Conservation (phyloP, 2,329 filamentous ascomycete genomes). For the Periconia digitata region DNA sequence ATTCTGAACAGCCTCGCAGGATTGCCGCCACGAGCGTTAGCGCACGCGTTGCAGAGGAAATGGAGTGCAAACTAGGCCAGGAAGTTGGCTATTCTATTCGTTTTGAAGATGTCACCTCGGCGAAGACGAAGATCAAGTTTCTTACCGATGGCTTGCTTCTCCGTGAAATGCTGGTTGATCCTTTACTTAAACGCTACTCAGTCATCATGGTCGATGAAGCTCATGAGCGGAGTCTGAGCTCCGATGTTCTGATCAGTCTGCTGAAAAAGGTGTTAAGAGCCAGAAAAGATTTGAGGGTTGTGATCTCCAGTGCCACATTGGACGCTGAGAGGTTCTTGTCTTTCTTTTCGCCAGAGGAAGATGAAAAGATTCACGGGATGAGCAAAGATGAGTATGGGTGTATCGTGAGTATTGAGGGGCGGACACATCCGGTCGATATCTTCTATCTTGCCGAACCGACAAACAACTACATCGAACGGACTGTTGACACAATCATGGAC, state of each 20-base stretch:
- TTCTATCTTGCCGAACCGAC: conserved; percentile 77
- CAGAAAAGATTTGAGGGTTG: conserved; percentile 78
- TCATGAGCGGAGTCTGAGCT: conserved; percentile 90
- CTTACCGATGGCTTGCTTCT: conserved; percentile 90
- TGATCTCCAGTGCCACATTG: conserved; percentile 90
- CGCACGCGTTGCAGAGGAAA: conserved; percentile 83
- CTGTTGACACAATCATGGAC: conserved; percentile 80
- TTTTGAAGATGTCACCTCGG: conserved; percentile 88
- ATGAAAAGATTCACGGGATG: conserved; percentile 38
- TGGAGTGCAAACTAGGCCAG: conserved; percentile 82
- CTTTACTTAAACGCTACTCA: conserved; percentile 84
- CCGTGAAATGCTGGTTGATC: conserved; percentile 89
- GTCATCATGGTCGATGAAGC: conserved; percentile 98
- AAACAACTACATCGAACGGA: conserved; percentile 84
- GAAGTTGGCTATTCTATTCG: conserved; percentile 86
- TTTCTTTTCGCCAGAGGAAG: conserved; percentile 67
- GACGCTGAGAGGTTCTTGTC: conserved; percentile 83
- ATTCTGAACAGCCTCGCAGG: conserved; percentile 68
- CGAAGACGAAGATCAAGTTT: conserved; percentile 87
- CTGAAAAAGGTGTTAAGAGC: conserved; percentile 86
- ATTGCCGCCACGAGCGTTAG: conserved; percentile 92
- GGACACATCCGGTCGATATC: conserved; percentile 85
- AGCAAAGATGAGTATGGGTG: conserved; percentile 52
- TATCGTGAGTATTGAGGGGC: conserved; percentile 84
- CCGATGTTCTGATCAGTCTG: conserved; percentile 85